Conservation (phyloP, 495 filamentous ascomycete genomes). For the Aspergillus homomorphus region DNA sequence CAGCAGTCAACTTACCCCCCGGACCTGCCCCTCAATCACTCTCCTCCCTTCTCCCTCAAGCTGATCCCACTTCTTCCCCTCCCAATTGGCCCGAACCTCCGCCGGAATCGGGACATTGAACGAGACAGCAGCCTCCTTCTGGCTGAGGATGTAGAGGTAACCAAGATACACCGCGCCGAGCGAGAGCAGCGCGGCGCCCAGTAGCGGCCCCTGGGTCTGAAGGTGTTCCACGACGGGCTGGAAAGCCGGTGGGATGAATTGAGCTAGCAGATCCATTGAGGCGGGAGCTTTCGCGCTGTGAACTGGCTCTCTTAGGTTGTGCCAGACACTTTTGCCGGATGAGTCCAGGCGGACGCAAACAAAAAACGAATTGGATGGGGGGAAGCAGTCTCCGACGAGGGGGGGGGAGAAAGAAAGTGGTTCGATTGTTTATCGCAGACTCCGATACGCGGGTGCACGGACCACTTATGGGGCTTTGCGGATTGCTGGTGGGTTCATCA, state of each 20-base stretch:
- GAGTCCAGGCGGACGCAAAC: no score
- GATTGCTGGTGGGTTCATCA: background rate
- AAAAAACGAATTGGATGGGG: no score
- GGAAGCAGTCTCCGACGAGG: background rate
- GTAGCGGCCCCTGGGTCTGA: constrained; percentile 17
- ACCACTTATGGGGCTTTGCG: background rate
- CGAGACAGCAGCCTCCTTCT: constrained; percentile 49
- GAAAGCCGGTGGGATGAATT: constrained; percentile 26
- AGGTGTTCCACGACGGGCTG: constrained; percentile 24
- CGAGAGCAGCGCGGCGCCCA: constrained; percentile 34
- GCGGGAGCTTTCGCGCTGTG: constrained; percentile 5
- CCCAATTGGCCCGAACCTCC: constrained; percentile 52
- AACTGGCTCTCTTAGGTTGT: constrained; percentile 13
- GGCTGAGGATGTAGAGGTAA: constrained; percentile 33
- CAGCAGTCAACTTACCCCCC: constrained; percentile 33
- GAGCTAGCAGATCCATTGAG: constrained; percentile 31
- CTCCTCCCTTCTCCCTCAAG: constrained; percentile 39
- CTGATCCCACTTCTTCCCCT: constrained; percentile 61
- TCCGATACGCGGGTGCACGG: constrained; percentile 22
- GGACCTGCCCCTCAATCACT: constrained; percentile 42
- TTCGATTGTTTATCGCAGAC: constrained; percentile 21
- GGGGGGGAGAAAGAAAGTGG: constrained; percentile 16
- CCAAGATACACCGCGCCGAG: constrained; percentile 34
- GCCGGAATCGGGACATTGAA: constrained; percentile 59
- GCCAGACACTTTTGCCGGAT: constrained; percentile 6